Evolutionary conservation across 345 rosid genomes (phyloP), one percentile per base, ranked within the genome.

Genomic region (Abelmoschus esculentus): DNA sequence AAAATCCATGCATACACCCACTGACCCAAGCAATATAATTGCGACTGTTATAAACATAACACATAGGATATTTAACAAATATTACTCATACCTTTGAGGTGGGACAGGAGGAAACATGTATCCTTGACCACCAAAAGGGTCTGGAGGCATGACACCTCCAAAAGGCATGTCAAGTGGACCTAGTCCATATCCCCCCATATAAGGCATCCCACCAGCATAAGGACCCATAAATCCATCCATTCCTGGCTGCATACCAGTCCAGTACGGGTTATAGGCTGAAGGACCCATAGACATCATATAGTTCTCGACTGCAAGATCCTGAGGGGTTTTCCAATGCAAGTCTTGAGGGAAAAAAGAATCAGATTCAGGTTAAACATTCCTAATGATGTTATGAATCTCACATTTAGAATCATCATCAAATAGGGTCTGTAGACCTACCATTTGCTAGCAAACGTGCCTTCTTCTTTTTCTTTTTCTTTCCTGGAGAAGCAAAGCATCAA

Each of bases 261-360:
- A 91, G 75, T 82, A 95, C 52, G 89, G 96, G 72, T 87, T 88
- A 77, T 64, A 86, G 7, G 83, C 78, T 79, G 90, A 66, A 49
- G 91, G 89, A 49, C 87, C 93, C 80, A 85, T 69, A 52, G 90
- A 83, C 98, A 92, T 90, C 96, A 90, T 86, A 81, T 79, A 89
- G 61, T 73, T 93, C 67, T 91, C 93, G 44, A 85, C 84, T 7
- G 84, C 78, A 70, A 80, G 73, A 77, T 90, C 86, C 71, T 82
- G 91, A 36, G 89, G 78, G 61, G 75, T 76, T 76, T 83, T 91
- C 97, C 99, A 88, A 40, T 83, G 89, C 65, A 86, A 61, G 55
- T 90, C 97, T 89, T 77, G 78, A 61, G 70, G 55, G 34, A 56
- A 81, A 64, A 69, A 69, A 72, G 75, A 66, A 40, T 6, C 69